Evolutionary conservation across 306 rosid species (phyloP).

Genomic region (Citrullus colocynthis): DNA sequence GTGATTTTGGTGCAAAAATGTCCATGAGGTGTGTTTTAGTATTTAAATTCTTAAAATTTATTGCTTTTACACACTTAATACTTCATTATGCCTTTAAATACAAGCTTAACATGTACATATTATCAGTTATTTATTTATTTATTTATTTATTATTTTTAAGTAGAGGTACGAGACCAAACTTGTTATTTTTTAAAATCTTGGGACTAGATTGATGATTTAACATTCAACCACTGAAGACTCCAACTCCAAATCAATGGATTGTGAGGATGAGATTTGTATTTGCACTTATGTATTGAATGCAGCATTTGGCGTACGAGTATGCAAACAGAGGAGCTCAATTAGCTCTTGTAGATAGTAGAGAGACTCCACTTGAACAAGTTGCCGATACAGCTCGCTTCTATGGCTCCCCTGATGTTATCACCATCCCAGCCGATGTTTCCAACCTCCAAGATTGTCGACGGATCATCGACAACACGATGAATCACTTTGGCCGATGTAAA

Average conservation of each 20-base stretch:
- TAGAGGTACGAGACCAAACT: no score
- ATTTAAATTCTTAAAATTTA: no score
- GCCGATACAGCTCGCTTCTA: constrained; percentile 22
- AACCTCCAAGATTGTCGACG: constrained; percentile 32
- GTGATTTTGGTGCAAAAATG: no score
- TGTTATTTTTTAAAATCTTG: no score
- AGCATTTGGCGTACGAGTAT: constrained; percentile 66
- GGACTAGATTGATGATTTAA: no score
- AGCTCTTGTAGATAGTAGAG: constrained; percentile 39
- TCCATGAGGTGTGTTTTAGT: no score
- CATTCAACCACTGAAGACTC: no score
- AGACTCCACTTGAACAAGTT: constrained; percentile 27
- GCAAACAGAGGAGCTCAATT: constrained; percentile 45
- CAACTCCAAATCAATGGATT: neutral
- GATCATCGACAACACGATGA: constrained; percentile 35
- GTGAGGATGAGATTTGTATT: neutral
- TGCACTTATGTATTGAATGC: neutral
- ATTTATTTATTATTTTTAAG: no score
- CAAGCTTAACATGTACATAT: no score
- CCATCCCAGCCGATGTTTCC: constrained; percentile 45
- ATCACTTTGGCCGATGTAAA: constrained; percentile 35
- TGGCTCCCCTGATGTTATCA: constrained; percentile 48
- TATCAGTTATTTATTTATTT: no score
- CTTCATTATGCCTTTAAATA: no score
- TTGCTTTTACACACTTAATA: no score